Base-by-base conservation (phyloP, 2,329 filamentous ascomycete species). In the Stachybotrys chartarum region DNA sequence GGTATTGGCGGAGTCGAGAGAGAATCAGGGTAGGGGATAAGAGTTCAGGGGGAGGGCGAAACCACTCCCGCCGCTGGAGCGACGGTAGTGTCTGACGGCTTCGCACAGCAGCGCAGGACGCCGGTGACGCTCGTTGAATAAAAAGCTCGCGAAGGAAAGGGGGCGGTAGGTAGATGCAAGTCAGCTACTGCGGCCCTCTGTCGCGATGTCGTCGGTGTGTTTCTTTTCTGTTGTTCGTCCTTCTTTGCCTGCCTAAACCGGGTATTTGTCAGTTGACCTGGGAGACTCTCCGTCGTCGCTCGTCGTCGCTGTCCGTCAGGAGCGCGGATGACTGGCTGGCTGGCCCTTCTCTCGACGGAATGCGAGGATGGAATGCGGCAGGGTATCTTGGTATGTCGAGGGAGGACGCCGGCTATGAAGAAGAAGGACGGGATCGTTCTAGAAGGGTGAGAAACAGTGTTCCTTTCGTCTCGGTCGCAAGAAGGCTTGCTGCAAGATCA, bases 21-120 rank as follows among this genome's bases (percentile, higher is more conserved):
- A 11, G 8, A 6, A 30, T 35, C 44, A 12, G 30, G 42, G 30
- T 48, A 46, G 55, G 50, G 54, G 30, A 24, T 35, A 53, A 51
- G 55, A 58, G 57, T 54, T 58, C 24, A 50, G 53, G 54, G 57
- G 54, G 57, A 53, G 55, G 14, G 35, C 35, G 35, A 42, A 42
- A 42, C 56, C 59, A 58, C 55, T 57, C 57, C 59, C 64, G 65
- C 64, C 62, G 60, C 30, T 62, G 60, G 64, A 66, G 61, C 51
- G 60, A 61, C 61, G 56, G 56, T 56, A 24, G 58, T 57, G 59
- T 42, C 35, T 42, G 35, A 73, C 54, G 60, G 55, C 50, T 68
- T 72, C 35, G 61, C 56, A 0, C 62, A 57, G 35, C 35, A 42
- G 35, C 35, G 35, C 35, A 42, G 35, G 35, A 10, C 35, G 14